Evolutionary conservation across 805 yeast species (phyloP).

Genomic region (Candida golubevii): DNA sequence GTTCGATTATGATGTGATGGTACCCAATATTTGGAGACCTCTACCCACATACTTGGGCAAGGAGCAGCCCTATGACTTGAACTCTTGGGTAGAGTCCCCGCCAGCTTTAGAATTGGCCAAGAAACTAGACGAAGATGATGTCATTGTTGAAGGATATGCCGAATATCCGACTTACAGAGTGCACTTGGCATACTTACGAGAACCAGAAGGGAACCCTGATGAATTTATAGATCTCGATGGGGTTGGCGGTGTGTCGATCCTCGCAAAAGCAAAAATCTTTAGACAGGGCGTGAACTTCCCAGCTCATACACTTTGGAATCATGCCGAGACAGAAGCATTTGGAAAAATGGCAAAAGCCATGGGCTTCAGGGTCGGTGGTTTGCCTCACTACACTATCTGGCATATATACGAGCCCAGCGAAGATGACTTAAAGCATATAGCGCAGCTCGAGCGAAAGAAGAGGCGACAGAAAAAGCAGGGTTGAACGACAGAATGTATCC

Average conservation of each 20-base stretch:
- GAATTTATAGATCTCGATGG: slow-evolving; percentile 75
- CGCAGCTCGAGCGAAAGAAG: slow-evolving; percentile 61
- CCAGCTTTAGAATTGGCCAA: slow-evolving; percentile 67
- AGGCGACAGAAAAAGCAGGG: slow-evolving; percentile 35
- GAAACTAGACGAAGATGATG: slow-evolving; percentile 70
- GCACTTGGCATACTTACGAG: slow-evolving; percentile 71
- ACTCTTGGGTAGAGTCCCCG: slow-evolving; percentile 91
- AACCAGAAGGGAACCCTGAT: slow-evolving; percentile 53
- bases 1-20: slow-evolving; percentile 63
- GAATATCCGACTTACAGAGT: slow-evolving; percentile 85
- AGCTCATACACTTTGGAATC: slow-evolving; percentile 77
- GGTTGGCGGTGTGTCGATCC: slow-evolving; percentile 81
- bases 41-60: slow-evolving; percentile 85
- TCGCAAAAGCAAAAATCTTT: slow-evolving; percentile 70
- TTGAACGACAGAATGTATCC: background rate
- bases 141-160: slow-evolving; percentile 83
- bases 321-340: slow-evolving; percentile 86
- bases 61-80: slow-evolving; percentile 93
- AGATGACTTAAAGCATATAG: slow-evolving; percentile 70
- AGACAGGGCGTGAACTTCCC: slow-evolving; percentile 81
- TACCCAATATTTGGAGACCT: slow-evolving; percentile 96
- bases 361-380: slow-evolving; percentile 82
- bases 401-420: slow-evolving; percentile 88
- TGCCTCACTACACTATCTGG: slow-evolving; percentile 89
- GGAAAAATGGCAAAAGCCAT: slow-evolving; percentile 75